These are phyloP conservation scores for Colletotrichum lini DNA, from an alignment of 2,329 filamentous ascomycete species.

Conservation along the genomic window DNA sequence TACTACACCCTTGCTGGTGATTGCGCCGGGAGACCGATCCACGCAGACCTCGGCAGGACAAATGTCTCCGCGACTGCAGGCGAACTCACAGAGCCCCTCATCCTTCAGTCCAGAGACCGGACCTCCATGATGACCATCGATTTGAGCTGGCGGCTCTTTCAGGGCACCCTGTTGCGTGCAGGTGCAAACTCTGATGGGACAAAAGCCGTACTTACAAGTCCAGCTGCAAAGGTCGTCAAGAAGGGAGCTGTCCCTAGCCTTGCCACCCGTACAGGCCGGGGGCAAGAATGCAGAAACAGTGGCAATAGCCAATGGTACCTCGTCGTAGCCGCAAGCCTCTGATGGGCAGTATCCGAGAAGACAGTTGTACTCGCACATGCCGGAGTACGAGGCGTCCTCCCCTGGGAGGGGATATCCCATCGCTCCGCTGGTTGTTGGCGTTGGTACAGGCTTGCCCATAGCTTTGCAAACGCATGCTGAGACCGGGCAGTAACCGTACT, in stretches of 20 bases:
- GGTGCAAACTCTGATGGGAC: constrained; percentile 45
- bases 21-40: background rate
- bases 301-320: background rate
- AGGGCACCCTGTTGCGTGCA: background rate
- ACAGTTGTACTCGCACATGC: background rate
- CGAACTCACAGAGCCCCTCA: background rate
- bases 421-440: background rate
- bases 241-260: too few relatives aligned
- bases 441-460: background rate
- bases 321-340: background rate
- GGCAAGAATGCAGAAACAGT: too few relatives aligned
- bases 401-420: too few relatives aligned
- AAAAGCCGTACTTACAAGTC: constrained; percentile 48
- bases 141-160: background rate
- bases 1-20: too few relatives aligned
- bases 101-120: background rate
- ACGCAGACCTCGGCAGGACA: background rate
- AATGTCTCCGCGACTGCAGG: background rate
- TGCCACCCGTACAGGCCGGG: too few relatives aligned
- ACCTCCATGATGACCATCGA: background rate
- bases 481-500: constrained; percentile 49
- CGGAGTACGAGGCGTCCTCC: too few relatives aligned
- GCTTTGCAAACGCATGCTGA: constrained; percentile 40
- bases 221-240: constrained; percentile 50
- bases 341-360: background rate